These are phyloP conservation scores for Letharia columbiana DNA, from an alignment of 495 filamentous ascomycete species.

Conservation along the genomic window DNA sequence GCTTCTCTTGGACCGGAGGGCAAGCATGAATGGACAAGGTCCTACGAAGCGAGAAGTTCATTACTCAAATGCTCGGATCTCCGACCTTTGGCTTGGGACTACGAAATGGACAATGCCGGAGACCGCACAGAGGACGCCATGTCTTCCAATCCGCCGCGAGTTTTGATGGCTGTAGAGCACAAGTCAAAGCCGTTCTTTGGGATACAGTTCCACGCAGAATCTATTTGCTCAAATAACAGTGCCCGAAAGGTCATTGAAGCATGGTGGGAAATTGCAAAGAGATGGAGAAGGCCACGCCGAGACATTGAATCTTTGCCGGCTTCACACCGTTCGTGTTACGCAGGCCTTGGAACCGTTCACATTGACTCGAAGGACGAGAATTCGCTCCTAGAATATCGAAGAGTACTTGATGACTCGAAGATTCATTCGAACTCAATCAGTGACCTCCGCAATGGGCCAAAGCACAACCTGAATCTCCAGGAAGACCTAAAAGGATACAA, in stretches of 20 bases:
- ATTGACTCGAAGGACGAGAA: not conserved
- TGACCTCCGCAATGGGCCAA: not conserved
- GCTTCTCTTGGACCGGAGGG: slow-evolving; percentile 47
- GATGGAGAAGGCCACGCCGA: slow-evolving; percentile 27
- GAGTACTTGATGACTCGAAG: not conserved
- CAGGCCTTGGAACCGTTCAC: not conserved
- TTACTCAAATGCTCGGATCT: slow-evolving; percentile 32
- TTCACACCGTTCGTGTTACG: not conserved
- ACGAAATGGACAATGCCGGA: slow-evolving; percentile 13
- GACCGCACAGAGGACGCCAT: not conserved
- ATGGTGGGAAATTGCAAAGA: slow-evolving; percentile 59
- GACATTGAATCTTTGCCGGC: too few species aligned
- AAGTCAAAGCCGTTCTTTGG: slow-evolving; percentile 72
- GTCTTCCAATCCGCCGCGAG: slow-evolving; percentile 21
- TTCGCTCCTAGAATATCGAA: not conserved
- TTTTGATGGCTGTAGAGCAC: slow-evolving; percentile 74
- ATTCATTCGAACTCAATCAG: not conserved
- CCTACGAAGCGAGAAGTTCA: not conserved
- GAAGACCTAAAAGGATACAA: not conserved
- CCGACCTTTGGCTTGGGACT: slow-evolving; percentile 58
- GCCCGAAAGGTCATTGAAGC: slow-evolving; percentile 59
- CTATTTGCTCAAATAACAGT: slow-evolving; percentile 70
- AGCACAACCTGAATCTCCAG: not conserved
- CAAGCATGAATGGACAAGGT: not conserved
- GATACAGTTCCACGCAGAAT: slow-evolving; percentile 92